Percentiles rank a stretch among this genome's conserved stretches.
Evolutionary conservation across 768 basidiomycete genomes (phyloP).

Genomic region (Pisolithus tinctorius): DNA sequence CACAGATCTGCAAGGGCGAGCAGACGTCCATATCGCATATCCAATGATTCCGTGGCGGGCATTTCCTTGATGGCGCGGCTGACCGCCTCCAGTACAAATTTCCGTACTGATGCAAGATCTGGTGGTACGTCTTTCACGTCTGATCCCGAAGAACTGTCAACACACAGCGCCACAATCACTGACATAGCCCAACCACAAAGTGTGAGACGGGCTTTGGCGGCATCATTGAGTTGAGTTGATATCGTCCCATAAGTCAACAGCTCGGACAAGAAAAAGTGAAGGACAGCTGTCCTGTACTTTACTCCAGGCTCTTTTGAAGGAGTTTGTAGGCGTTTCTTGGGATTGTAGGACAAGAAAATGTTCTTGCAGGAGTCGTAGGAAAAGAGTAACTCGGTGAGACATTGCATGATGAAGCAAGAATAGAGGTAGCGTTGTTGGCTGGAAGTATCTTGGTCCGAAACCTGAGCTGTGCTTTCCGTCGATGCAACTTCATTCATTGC

Average conservation of each 20-base stretch:
- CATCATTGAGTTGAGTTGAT: slow-evolving; percentile 49
- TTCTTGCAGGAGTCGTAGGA: slow-evolving; percentile 91
- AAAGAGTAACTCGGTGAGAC: slow-evolving; percentile 84
- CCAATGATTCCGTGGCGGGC: slow-evolving; percentile 49
- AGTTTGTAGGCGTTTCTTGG: slow-evolving; percentile 52
- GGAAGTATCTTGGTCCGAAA: slow-evolving; percentile 9
- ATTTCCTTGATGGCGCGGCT: slow-evolving; percentile 83
- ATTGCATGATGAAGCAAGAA: slow-evolving; percentile 83
- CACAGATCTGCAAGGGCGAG: slow-evolving; percentile 84
- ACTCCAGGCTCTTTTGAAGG: slow-evolving; percentile 56
- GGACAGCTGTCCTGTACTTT: slow-evolving; percentile 58
- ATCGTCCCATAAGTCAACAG: slow-evolving; percentile 74
- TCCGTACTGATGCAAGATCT: slow-evolving; percentile 86
- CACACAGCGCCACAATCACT: slow-evolving; percentile 87
- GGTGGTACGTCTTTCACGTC: slow-evolving; percentile 71
- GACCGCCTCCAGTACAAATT: slow-evolving; percentile 85
- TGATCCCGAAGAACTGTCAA: slow-evolving; percentile 61
- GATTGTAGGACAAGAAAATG: slow-evolving; percentile 74
- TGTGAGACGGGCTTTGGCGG: slow-evolving; percentile 49
- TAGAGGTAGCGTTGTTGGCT: slow-evolving; percentile 39
- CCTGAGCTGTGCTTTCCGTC: slow-evolving; percentile 13
- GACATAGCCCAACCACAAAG: slow-evolving; percentile 87
- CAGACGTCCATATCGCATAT: slow-evolving; percentile 80
- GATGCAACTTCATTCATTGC: slow-evolving; percentile 1
- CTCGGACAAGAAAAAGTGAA: slow-evolving; percentile 79